Evolutionary conservation across 768 basidiomycete species (phyloP).

Genomic region (Galerina marginata): DNA sequence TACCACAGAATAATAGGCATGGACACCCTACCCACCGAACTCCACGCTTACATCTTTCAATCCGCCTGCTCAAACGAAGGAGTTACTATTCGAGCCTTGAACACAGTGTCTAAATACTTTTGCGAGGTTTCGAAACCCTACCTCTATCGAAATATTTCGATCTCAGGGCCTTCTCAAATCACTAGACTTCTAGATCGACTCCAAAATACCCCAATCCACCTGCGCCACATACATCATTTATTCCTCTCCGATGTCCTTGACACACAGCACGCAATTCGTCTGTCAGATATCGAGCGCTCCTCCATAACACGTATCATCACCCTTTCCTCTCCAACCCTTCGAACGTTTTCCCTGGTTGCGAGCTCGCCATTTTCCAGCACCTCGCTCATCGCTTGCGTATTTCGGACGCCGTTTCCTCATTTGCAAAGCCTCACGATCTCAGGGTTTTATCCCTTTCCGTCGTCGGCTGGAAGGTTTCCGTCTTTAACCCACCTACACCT

Average conservation of each 20-base stretch:
- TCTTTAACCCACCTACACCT: conserved; percentile 47
- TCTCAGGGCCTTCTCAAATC: conserved; percentile 35
- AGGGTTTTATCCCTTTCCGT: conserved; percentile 58
- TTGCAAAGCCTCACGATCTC: conserved; percentile 47
- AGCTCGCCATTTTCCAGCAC: conserved; percentile 39
- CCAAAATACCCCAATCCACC: conserved; percentile 37
- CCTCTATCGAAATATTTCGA: conserved; percentile 44
- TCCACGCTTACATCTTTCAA: conserved; percentile 49
- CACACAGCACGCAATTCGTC: background rate
- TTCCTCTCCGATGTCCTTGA: conserved; percentile 43
- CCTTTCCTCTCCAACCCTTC: conserved; percentile 45
- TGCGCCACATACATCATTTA: conserved; percentile 47
- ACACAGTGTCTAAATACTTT: conserved; percentile 46
- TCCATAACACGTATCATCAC: conserved; percentile 39
- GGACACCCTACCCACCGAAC: conserved; percentile 47
- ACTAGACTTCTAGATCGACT: conserved; percentile 34
- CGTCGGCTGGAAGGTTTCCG: conserved; percentile 34
- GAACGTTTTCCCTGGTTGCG: conserved; percentile 44
- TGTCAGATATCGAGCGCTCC: conserved; percentile 7
- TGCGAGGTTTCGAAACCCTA: conserved; percentile 41
- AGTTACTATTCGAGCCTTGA: conserved; percentile 39
- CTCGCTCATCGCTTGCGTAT: conserved; percentile 45
- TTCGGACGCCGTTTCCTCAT: conserved; percentile 45
- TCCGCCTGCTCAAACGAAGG: conserved; percentile 49
- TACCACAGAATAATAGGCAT: conserved; percentile 23